Evolutionary conservation across 2,329 filamentous ascomycete species (phyloP).

Genomic region (Calonectria leucothoes): DNA sequence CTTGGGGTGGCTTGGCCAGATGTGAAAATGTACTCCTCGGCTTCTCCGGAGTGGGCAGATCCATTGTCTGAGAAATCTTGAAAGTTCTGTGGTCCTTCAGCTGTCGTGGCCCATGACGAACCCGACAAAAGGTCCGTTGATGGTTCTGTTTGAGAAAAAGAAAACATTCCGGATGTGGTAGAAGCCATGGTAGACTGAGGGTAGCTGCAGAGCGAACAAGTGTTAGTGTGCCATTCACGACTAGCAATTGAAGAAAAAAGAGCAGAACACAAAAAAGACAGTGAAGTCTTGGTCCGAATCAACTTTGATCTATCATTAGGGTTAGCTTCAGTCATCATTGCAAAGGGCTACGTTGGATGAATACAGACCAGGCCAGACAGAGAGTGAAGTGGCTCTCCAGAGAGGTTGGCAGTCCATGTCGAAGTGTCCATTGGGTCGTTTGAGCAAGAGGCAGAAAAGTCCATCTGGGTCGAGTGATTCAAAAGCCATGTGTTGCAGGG

Average conservation of each 20-base stretch:
- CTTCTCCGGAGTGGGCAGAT: conserved; percentile 62
- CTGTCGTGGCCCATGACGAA: conserved; percentile 67
- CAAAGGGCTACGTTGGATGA: conserved; percentile 29
- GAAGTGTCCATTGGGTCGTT: conserved; percentile 23
- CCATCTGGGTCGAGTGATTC: not conserved
- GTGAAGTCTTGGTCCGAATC: conserved; percentile 53
- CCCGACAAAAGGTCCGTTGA: conserved; percentile 65
- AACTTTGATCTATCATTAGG: conserved; percentile 65
- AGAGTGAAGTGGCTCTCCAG: conserved; percentile 1
- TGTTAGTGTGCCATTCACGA: conserved; percentile 69
- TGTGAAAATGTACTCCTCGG: conserved; percentile 66
- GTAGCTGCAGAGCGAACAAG: conserved; percentile 67
- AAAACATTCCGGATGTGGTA: conserved; percentile 63
- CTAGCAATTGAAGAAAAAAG: conserved; percentile 45
- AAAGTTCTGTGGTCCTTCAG: conserved; percentile 72
- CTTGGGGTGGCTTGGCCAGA: conserved; percentile 67
- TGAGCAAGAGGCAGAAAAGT: not conserved
- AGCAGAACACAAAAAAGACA: conserved; percentile 45
- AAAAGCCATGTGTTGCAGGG: not conserved
- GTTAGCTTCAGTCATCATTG: conserved; percentile 38
- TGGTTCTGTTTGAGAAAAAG: conserved; percentile 71
- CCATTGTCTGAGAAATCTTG: conserved; percentile 63
- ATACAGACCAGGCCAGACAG: conserved; percentile 45
- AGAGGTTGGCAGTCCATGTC: conserved; percentile 32
- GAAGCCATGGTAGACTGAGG: conserved; percentile 63